Base-by-base conservation (phyloP, 257 asterid genomes). In the Hygrophila difformis region DNA sequence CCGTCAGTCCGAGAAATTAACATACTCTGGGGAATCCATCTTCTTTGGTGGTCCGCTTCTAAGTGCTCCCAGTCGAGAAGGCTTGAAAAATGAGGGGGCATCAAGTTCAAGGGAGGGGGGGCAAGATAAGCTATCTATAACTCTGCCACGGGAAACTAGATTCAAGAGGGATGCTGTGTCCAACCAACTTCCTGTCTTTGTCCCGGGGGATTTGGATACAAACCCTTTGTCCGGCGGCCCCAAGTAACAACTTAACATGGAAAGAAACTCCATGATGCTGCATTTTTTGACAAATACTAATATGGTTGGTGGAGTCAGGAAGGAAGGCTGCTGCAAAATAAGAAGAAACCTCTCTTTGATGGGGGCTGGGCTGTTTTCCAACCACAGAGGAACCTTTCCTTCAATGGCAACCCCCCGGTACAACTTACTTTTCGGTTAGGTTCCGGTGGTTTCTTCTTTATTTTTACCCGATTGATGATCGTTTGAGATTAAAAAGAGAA, bases 11-110 rank as follows among this genome's bases (percentile, higher is more conserved):
- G 98, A 86, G 58, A 86, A 76, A 75, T 64, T 82, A 37, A 60
- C 13, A 37, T 91, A 86, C 74, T 63, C 76, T 0, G 93, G 94
- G 28, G 93, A 86, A 42, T 81, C 95, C 15, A 91, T 91, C 47
- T 91, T 91, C 67, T 89, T 86, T 14, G 96, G 98, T 6, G 96
- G 98, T 12, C 98, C 98, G 17, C 94, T 85, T 59, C 62, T 81
- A 24, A 65, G 75, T 16, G 93, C 78, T 53, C 86, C 88, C 1
- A 61, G 59, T 33, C 73, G 74, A 61, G 86, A 66, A 6, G 75
- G 67, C 11, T 42, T 47, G 60, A 76, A 57, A 67, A 66, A 68
- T 31, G 93, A 66, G 24, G 73, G 67, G 16, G 79, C 55, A 43
- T 65, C 72, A 2, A 51, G 62, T 41, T 56, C 65, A 10, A 64